Evolutionary conservation across 2,329 filamentous ascomycete genomes (phyloP).

Genomic region (Penicillium sp.): DNA sequence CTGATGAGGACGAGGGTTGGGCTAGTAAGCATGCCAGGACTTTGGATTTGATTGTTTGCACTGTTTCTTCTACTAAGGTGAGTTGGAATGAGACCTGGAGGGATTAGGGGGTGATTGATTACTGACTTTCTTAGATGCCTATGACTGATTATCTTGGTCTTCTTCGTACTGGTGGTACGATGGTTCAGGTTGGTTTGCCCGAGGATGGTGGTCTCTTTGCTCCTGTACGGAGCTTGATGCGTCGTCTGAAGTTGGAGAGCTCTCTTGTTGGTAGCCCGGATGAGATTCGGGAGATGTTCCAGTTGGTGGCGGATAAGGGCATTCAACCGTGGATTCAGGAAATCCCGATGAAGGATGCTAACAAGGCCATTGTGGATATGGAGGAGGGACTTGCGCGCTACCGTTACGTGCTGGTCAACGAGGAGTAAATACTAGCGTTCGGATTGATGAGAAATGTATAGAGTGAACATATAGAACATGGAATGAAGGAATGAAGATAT

Average conservation of each 20-base stretch:
- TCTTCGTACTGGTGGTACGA: slow-evolving; percentile 57
- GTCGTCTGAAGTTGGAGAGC: slow-evolving; percentile 54
- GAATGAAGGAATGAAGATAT: not conserved
- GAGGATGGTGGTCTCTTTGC: slow-evolving; percentile 57
- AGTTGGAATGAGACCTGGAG: not conserved
- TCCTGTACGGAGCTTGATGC: slow-evolving; percentile 57
- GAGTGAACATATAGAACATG: not conserved
- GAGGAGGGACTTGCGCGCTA: slow-evolving; percentile 47
- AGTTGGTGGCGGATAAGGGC: slow-evolving; percentile 41
- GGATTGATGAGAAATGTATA: slow-evolving; percentile 60
- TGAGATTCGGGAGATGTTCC: slow-evolving; percentile 47
- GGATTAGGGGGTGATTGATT: not conserved
- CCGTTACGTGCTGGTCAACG: slow-evolving; percentile 47
- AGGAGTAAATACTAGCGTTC: slow-evolving; percentile 10
- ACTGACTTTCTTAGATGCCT: slow-evolving; percentile 54
- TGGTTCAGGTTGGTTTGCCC: slow-evolving; percentile 66
- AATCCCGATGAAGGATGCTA: slow-evolving; percentile 45
- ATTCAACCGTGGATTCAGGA: slow-evolving; percentile 45
- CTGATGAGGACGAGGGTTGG: slow-evolving; percentile 57
- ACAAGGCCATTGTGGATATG: slow-evolving; percentile 47
- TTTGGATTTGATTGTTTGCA: slow-evolving; percentile 58
- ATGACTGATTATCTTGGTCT: slow-evolving; percentile 61
- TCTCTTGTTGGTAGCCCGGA: slow-evolving; percentile 41
- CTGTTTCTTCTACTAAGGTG: slow-evolving; percentile 54
- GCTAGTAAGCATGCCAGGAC: slow-evolving; percentile 47